A percentile compares a stretch with the other conserved stretches of the same genome.
Conservation (phyloP, 176 grass and related monocot species). For the Dactylis glomerata region DNA sequence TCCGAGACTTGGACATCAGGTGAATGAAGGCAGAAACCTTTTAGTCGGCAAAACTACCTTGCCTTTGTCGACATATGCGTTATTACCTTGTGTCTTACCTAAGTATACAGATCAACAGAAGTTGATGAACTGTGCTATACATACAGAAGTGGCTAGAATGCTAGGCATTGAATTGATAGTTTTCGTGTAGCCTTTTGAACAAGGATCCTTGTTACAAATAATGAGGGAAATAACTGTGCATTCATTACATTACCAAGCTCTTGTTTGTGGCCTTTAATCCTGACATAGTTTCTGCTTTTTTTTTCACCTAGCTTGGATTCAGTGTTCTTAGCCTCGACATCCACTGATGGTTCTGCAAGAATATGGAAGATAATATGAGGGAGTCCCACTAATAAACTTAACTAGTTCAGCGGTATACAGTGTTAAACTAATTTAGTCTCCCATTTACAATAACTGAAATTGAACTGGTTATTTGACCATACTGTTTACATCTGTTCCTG, state of each 20-base stretch:
- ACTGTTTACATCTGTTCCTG: neutral
- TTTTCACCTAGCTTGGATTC: slow-evolving; percentile 77
- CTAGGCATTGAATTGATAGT: neutral
- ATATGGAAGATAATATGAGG: slow-evolving; percentile 87
- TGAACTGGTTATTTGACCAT: neutral
- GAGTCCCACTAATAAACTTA: slow-evolving; percentile 57
- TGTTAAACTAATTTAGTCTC: neutral
- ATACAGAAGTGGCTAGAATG: neutral
- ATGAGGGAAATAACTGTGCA: neutral
- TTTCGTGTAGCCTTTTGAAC: neutral
- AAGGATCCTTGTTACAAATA: neutral
- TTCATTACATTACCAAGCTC: neutral
- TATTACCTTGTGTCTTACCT: neutral
- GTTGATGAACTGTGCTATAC: too few species aligned
- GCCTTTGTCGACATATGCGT: neutral
- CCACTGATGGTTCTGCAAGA: slow-evolving; percentile 86
- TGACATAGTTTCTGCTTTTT: neutral
- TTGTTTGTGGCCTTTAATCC: neutral
- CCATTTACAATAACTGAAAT: neutral
- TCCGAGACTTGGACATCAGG: slow-evolving; percentile 95
- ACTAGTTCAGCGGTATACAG: slow-evolving; percentile 52
- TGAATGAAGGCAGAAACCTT: slow-evolving; percentile 16
- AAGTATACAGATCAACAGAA: neutral
- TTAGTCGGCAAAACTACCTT: neutral
- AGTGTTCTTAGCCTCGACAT: slow-evolving; percentile 72